Percentiles rank a stretch among this genome's conserved stretches.
These are phyloP conservation scores for Arabidopsis suecica DNA, from an alignment of 345 rosid genomes.

Conservation along the genomic window DNA sequence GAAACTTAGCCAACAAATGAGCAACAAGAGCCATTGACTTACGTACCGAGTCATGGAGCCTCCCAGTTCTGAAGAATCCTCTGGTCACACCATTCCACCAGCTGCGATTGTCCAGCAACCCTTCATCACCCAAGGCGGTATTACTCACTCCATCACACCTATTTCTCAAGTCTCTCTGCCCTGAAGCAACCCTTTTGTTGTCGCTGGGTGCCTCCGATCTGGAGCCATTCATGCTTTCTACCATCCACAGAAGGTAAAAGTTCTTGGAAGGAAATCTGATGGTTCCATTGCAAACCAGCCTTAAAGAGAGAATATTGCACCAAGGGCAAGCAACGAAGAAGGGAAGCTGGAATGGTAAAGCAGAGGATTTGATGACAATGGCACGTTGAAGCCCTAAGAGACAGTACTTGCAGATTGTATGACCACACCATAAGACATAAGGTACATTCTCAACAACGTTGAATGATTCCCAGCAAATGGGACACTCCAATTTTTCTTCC, in stretches of 20 bases:
- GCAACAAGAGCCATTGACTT: conserved; percentile 63
- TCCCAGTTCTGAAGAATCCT: conserved; percentile 46
- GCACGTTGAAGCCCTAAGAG: conserved; percentile 67
- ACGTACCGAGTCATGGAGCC: conserved; percentile 51
- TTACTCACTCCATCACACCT: conserved; percentile 37
- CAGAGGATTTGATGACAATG: conserved; percentile 52
- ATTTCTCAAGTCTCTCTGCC: conserved; percentile 41
- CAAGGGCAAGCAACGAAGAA: conserved; percentile 75
- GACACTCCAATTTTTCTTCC: conserved; percentile 69
- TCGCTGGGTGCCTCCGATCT: conserved; percentile 44
- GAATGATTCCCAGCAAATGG: conserved; percentile 77
- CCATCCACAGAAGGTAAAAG: conserved; percentile 75
- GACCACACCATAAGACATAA: conserved; percentile 78
- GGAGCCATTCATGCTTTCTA: conserved; percentile 64
- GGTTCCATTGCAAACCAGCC: conserved; percentile 60
- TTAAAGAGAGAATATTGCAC: conserved; percentile 65
- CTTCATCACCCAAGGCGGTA: conserved; percentile 32
- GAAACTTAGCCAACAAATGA: conserved; percentile 62
- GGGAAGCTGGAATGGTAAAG: conserved; percentile 53
- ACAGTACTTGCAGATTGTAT: conserved; percentile 69
- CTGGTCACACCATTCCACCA: conserved; percentile 30
- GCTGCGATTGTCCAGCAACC: conserved; percentile 23
- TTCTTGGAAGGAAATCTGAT: conserved; percentile 68
- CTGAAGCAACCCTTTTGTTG: conserved; percentile 27
- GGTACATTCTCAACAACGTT: conserved; percentile 73